Conservation (phyloP, 768 basidiomycete species). For the Candolleomyces efflorescens region DNA sequence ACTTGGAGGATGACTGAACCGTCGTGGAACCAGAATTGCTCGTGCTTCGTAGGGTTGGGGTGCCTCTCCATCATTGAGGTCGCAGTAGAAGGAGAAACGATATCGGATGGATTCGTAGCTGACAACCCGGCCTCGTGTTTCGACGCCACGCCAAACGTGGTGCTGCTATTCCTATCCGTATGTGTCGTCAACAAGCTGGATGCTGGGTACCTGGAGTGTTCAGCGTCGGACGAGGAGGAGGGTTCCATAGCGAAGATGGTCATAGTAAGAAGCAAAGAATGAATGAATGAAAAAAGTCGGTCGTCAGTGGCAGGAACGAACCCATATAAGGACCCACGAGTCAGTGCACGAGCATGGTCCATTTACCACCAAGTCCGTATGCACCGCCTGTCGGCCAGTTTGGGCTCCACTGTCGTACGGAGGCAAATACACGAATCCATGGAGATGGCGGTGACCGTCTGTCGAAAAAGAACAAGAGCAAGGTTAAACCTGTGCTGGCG, state of each 20-base stretch:
- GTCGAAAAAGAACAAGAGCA: no score
- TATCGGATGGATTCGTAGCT: background rate
- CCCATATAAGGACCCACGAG: background rate
- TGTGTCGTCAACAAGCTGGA: background rate
- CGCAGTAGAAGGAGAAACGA: background rate
- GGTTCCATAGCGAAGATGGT: background rate
- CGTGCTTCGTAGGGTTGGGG: constrained; percentile 17
- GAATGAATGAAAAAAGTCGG: background rate
- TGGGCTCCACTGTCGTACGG: background rate
- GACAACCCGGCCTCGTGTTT: constrained; percentile 2
- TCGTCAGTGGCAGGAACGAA: background rate
- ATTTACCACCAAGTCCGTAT: background rate
- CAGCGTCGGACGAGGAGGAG: background rate
- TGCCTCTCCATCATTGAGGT: background rate
- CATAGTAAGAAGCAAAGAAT: background rate
- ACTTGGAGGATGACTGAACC: constrained; percentile 41
- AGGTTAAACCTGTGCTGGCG: no score
- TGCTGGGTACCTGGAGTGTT: background rate
- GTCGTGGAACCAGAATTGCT: constrained; percentile 42
- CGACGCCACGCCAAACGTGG: background rate
- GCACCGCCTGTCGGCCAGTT: background rate
- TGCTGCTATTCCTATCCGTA: no score
- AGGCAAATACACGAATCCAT: no score
- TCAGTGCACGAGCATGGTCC: background rate
- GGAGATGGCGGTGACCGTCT: no score